Percentiles rank a stretch among this genome's conserved stretches.
Conservation (phyloP, 345 rosid species). For the Durio zibethinus region DNA sequence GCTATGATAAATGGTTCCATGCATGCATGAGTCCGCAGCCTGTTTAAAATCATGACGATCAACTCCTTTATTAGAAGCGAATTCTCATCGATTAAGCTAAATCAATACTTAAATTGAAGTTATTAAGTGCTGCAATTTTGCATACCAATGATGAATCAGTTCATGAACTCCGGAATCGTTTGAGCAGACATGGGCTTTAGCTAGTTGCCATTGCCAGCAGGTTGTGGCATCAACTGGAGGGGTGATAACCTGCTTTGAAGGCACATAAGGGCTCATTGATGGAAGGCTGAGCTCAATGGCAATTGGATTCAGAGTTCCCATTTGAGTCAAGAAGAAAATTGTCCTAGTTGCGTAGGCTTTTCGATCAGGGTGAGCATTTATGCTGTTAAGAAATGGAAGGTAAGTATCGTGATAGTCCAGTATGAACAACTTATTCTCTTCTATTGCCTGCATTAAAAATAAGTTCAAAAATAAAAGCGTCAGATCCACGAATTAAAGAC, state of each 20-base stretch:
- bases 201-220: slow-evolving; percentile 87
- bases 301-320: slow-evolving; percentile 75
- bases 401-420: slow-evolving; percentile 77
- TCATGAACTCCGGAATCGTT: slow-evolving; percentile 95
- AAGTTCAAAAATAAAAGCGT: neutral
- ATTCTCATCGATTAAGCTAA: neutral
- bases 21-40: slow-evolving; percentile 75
- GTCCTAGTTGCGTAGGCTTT: slow-evolving; percentile 90
- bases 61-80: neutral
- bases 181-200: slow-evolving; percentile 90
- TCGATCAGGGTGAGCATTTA: slow-evolving; percentile 80
- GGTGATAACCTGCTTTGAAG: slow-evolving; percentile 66
- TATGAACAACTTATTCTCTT: slow-evolving; percentile 59
- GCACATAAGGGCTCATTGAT: slow-evolving; percentile 30
- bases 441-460: slow-evolving; percentile 75
- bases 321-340: slow-evolving; percentile 57
- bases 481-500: neutral
- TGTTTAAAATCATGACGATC: neutral
- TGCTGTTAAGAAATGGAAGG: slow-evolving; percentile 72
- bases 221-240: slow-evolving; percentile 73
- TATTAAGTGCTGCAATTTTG: no score
- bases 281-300: slow-evolving; percentile 95
- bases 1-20: slow-evolving; percentile 88
- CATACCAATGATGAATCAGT: slow-evolving; percentile 74
- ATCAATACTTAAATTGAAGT: no score